Base-by-base conservation (phyloP, 2,329 filamentous ascomycete genomes). In the Sclerotinia sclerotiorum region DNA sequence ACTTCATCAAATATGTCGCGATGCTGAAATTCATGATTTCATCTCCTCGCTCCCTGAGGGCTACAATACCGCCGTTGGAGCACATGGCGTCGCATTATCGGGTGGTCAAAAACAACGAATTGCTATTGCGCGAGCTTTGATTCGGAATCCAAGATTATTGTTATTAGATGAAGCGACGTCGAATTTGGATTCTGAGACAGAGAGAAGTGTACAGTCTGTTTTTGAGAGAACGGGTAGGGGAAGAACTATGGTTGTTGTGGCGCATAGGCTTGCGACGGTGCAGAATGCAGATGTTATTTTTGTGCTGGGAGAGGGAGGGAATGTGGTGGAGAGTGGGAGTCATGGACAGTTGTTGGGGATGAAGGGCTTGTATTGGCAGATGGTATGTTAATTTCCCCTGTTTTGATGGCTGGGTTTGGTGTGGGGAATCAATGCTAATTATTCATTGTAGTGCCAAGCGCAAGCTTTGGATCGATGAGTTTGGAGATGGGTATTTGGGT, bases 181-280 rank as follows among this genome's bases (percentile, higher is more conserved):
- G 1, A 83, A 81, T 63, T 77, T 88, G 0, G 86, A 88, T 70
- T 84, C 83, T 4, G 81, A 86, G 72, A 84, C 82, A 0, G 87
- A 88, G 75, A 82, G 85, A 46, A 76, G 84, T 5, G 83, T 88
- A 1, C 85, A 94, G 77, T 82, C 81, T 1, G 90, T 90, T 0
- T 87, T 94, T 74, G 88, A 92, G 80, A 82, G 82, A 52, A 87
- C 87, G 0, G 83, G 83, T 3, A 82, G 82, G 71, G 85, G 84
- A 1, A 92, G 90, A 70, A 88, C 92, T 1, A 93, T 91, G 73
- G 82, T 95, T 5, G 90, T 90, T 3, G 90, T 95, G 13, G 92
- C 92, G 1, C 92, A 94, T 77, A 83, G 91, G 21, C 81, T 94
- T 58, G 89, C 89, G 0, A 94, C 90, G 17, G 87, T 94, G 24